Base-by-base conservation (phyloP, 345 rosid species). In the Populus tremula region DNA sequence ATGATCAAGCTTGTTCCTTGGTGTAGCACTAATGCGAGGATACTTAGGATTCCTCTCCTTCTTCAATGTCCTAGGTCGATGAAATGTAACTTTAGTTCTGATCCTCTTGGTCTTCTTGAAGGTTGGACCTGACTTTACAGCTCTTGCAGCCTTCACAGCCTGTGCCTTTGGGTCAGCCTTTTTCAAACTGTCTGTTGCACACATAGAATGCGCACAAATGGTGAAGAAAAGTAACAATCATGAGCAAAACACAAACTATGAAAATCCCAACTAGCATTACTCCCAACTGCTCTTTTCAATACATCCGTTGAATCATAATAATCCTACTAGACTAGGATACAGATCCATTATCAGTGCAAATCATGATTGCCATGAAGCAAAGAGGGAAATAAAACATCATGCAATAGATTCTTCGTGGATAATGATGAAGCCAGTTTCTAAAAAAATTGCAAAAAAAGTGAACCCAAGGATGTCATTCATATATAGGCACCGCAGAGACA, bases 1-100 rank as follows among this genome's bases (percentile, higher is more conserved):
- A 3, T 93, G 98, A 47, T 93, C 99, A 5, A 96, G 88, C 90
- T 96, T 96, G 83, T 96, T 91, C 86, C 99, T 93, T 0, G 92
- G 91, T 5, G 96, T 79, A n/a, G 96, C 99, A 56, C 97, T 91
- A 68, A 89, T 82, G 65, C 93, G 89, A 11, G 91, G 89, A 70
- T 93, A 93, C 82, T 95, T 95, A 2, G 96, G 96, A 65, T 77
- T 84, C 77, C 99, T 89, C 6, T 85, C 86, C 88, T 89, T 92
- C 86, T 92, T 92, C 77, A 96, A 80, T 45, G 97, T 93, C 96
- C 80, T 92, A 2, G 99, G 99, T 77, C 96, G 82, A 80, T 96
- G 97, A 83, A 93, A 93, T 18, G 99, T 96, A 36, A 93, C 98
- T 83, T 92, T 88, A 0, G 97, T 93, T 75, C 94, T 78, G 78